phyloP scores from a whole-genome alignment of 148 eudicot species.

The Camellia granthamiana region DNA sequence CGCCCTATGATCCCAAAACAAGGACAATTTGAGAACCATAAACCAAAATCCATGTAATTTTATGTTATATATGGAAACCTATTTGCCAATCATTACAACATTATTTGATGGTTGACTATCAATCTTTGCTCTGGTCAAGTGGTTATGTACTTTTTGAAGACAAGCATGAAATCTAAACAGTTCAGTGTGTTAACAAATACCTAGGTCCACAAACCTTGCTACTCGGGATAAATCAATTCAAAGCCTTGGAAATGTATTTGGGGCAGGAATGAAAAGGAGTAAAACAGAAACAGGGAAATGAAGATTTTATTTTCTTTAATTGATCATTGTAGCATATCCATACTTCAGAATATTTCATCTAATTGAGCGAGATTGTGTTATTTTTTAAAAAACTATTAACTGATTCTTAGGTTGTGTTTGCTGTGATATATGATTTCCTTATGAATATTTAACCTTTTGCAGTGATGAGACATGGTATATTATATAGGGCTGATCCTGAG shows the following conservation, averaged over 20 bases:
- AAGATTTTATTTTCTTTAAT: not conserved
- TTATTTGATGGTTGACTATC: too few relatives aligned
- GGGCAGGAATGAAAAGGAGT: too few relatives aligned
- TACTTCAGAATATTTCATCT: too few relatives aligned
- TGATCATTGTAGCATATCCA: too few relatives aligned
- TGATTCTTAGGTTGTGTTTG: too few relatives aligned
- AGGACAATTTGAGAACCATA: slow-evolving; percentile 4
- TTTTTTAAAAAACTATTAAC: too few relatives aligned
- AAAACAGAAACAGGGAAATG: not conserved
- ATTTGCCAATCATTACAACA: not conserved
- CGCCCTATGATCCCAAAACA: not conserved
- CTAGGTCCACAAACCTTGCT: not conserved
- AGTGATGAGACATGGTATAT: too few relatives aligned
- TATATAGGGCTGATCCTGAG: too few relatives aligned
- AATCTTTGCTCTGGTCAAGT: not conserved
- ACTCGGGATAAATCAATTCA: not conserved
- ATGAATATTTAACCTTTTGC: too few relatives aligned
- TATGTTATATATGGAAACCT: not conserved
- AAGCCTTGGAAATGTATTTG: too few relatives aligned
- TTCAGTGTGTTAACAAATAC: not conserved
- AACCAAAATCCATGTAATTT: not conserved
- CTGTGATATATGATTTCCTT: too few relatives aligned
- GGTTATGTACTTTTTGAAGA: not conserved
- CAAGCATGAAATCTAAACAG: not conserved
- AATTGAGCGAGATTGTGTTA: too few relatives aligned